Evolutionary conservation across 495 filamentous ascomycete species (phyloP).

Genomic region (Evernia prunastri): DNA sequence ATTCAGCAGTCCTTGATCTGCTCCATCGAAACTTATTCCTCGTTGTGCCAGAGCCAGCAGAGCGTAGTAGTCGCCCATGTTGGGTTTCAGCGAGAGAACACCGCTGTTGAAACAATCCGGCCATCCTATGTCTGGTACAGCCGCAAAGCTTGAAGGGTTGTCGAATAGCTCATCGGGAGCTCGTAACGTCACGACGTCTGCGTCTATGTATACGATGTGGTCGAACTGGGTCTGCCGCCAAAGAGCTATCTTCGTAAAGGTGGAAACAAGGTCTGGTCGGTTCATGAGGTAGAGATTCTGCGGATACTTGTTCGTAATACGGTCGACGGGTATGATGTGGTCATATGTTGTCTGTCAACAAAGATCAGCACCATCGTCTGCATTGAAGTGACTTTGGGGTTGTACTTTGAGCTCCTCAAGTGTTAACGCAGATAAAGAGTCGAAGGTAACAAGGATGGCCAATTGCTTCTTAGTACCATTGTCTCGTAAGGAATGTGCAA

Average conservation of each 20-base stretch:
- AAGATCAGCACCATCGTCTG: constrained; percentile 4
- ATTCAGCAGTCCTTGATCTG: constrained; percentile 93
- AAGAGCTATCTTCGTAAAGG: constrained; percentile 93
- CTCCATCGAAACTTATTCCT: constrained; percentile 92
- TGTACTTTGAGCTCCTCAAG: constrained; percentile 71
- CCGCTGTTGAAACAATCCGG: constrained; percentile 97
- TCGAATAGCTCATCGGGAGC: constrained; percentile 91
- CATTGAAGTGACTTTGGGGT: neutral
- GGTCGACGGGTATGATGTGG: constrained; percentile 77
- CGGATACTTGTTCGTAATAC: constrained; percentile 66
- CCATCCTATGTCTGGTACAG: constrained; percentile 95
- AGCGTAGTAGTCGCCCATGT: constrained; percentile 80
- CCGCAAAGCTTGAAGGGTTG: constrained; percentile 69
- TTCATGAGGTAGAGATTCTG: constrained; percentile 88
- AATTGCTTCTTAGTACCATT: constrained; percentile 80
- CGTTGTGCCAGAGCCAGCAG: constrained; percentile 73
- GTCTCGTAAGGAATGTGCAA: constrained; percentile 93
- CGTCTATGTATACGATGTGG: constrained; percentile 87
- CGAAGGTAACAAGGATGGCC: constrained; percentile 73
- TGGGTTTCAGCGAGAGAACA: constrained; percentile 83
- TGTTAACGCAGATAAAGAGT: constrained; percentile 62
- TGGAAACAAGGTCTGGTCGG: constrained; percentile 77
- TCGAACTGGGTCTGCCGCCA: constrained; percentile 89
- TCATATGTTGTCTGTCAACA: constrained; percentile 68
- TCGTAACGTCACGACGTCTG: constrained; percentile 77